A percentile compares a stretch with the other conserved stretches of the same genome.
These are phyloP conservation scores for Wickerhamiella cacticola DNA, from an alignment of 805 yeast species.

Conservation along the genomic window DNA sequence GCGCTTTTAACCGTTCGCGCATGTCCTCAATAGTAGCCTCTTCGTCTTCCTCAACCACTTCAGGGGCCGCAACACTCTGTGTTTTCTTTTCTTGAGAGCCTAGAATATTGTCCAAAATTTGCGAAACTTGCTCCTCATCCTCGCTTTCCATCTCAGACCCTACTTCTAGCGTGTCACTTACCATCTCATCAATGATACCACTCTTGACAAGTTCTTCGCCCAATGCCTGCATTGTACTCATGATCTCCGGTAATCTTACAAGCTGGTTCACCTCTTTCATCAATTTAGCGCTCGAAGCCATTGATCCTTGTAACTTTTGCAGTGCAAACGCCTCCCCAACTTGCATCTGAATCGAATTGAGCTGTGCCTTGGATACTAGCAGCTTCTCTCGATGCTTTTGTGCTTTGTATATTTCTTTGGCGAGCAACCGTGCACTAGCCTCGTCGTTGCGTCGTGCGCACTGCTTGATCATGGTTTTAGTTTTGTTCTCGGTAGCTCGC, in stretches of 20 bases:
- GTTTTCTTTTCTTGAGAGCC: constrained; percentile 47
- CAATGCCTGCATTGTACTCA: constrained; percentile 71
- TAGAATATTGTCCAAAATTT: constrained; percentile 31
- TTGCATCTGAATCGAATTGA: constrained; percentile 77
- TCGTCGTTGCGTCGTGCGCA: constrained; percentile 67
- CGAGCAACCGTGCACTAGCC: constrained; percentile 65
- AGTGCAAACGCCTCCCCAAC: constrained; percentile 84
- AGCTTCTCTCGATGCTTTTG: constrained; percentile 64
- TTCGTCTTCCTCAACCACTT: too few species aligned
- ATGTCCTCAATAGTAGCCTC: constrained; percentile 67
- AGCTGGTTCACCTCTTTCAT: constrained; percentile 82
- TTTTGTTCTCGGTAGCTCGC: constrained; percentile 51
- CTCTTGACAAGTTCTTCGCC: constrained; percentile 66
- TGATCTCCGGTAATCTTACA: constrained; percentile 66
- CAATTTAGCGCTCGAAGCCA: constrained; percentile 62
- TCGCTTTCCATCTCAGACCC: constrained; percentile 39
- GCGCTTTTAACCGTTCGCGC: constrained; percentile 78
- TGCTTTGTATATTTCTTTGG: constrained; percentile 64
- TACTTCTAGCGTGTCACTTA: constrained; percentile 73
- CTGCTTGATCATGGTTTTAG: constrained; percentile 61
- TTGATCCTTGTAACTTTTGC: constrained; percentile 67
- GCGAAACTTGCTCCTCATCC: constrained; percentile 32
- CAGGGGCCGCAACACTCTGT: too few species aligned
- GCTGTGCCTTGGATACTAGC: constrained; percentile 69
- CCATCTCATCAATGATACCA: constrained; percentile 81